phyloP scores from a whole-genome alignment of 2,329 filamentous ascomycete genomes.

The Akanthomyces uredinophilus region DNA sequence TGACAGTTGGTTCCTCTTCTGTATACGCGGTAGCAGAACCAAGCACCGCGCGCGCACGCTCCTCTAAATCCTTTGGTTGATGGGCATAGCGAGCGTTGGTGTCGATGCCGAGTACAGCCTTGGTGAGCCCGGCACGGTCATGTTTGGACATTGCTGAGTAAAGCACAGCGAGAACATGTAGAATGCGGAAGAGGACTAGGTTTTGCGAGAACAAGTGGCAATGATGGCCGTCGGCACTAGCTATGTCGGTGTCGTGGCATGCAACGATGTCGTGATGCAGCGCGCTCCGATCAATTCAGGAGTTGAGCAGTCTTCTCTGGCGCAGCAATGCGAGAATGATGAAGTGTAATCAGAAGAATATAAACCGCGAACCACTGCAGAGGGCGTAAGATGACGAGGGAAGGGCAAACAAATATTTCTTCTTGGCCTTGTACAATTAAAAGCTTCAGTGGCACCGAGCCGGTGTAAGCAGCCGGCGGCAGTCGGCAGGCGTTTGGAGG shows the following conservation, averaged over 20 bases:
- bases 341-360: neutral
- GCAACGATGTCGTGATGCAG: conserved; percentile 5
- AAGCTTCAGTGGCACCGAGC: conserved; percentile 5
- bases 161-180: neutral
- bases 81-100: conserved; percentile 24
- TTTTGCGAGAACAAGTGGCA: neutral
- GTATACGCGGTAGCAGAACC: conserved; percentile 34
- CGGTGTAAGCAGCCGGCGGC: conserved; percentile 1
- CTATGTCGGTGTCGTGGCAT: neutral
- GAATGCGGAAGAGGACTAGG: neutral
- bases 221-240: neutral
- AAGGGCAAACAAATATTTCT: neutral
- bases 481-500: neutral
- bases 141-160: neutral
- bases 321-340: neutral
- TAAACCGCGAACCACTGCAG: neutral
- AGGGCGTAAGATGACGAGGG: neutral
- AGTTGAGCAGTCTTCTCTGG: neutral
- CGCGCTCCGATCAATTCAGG: neutral
- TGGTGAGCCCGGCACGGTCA: conserved; percentile 16
- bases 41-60: conserved; percentile 22
- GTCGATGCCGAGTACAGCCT: conserved; percentile 29
- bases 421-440: neutral
- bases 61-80: conserved; percentile 23
- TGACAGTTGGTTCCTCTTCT: conserved; percentile 62